Percentiles rank a stretch among this genome's conserved stretches.
Conservation (phyloP, 2,329 filamentous ascomycete genomes). For the Apiospora pterosperma region DNA sequence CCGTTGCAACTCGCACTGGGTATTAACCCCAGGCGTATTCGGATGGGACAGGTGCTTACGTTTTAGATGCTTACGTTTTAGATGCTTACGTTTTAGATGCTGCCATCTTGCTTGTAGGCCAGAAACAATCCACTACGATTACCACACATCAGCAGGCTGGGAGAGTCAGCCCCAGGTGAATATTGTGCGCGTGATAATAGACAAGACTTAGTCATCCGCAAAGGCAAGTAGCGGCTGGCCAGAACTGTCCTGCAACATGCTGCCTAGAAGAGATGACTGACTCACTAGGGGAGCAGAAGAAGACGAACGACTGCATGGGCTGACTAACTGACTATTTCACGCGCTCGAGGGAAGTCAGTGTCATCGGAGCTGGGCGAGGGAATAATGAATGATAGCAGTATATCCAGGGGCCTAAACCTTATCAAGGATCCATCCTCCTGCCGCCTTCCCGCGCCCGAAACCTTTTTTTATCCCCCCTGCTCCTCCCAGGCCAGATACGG, state of each 20-base stretch:
- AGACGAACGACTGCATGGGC: neutral
- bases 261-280: neutral
- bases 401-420: neutral
- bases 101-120: no score
- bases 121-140: no score
- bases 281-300: neutral
- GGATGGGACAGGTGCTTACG: no score
- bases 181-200: no score
- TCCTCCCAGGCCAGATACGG: neutral
- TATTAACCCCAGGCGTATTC: no score
- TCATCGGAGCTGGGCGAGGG: neutral
- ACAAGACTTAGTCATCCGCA: neutral
- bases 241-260: neutral
- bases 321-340: neutral
- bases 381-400: neutral
- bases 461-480: neutral
- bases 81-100: no score
- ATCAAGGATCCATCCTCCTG: neutral
- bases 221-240: neutral
- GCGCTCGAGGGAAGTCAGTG: neutral
- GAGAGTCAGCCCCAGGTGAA: neutral
- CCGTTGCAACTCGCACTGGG: no score
- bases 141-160: neutral
- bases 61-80: no score
- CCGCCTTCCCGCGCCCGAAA: neutral